phyloP scores from a whole-genome alignment of 1,139 yeast species.

The Blastobotrys indianensis region DNA sequence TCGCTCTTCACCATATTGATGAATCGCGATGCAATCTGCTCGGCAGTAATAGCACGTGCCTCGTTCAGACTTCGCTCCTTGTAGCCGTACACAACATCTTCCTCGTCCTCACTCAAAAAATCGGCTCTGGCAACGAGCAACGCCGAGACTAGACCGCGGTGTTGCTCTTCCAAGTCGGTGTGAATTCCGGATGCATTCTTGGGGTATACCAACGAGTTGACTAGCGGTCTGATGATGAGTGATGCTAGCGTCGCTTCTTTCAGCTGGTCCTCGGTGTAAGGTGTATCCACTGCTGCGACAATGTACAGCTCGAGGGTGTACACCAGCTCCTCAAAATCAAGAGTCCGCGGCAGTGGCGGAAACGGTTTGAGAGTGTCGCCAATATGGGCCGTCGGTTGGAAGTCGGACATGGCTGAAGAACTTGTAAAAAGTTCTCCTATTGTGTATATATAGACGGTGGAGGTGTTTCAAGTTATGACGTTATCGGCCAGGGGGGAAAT shows the following conservation, averaged over 20 bases:
- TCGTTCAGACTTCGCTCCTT: conserved; percentile 23
- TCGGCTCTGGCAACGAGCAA: conserved; percentile 28
- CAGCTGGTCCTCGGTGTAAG: conserved; percentile 27
- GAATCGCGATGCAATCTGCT: conserved; percentile 28
- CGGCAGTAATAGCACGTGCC: conserved; percentile 31
- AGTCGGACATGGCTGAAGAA: too few relatives aligned
- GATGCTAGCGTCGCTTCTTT: conserved; percentile 21
- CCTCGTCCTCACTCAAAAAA: conserved; percentile 25
- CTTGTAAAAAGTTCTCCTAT: too few relatives aligned
- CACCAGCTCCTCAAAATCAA: conserved; percentile 18
- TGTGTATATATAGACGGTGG: too few relatives aligned
- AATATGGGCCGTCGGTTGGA: conserved; percentile 1
- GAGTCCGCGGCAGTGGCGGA: conserved; percentile 14
- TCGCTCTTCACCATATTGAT: conserved; percentile 25
- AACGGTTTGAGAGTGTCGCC: conserved; percentile 7
- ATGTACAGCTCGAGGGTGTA: conserved; percentile 16
- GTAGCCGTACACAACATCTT: conserved; percentile 21
- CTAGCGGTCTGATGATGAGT: conserved; percentile 24
- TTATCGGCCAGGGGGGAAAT: too few relatives aligned
- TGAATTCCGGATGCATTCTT: conserved; percentile 1
- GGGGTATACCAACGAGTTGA: conserved; percentile 16
- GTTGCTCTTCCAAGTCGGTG: conserved; percentile 19
- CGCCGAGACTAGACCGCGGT: conserved; percentile 30
- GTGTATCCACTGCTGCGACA: conserved; percentile 22
- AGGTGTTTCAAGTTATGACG: too few relatives aligned